Base-by-base conservation (phyloP, 169 alveolate species). In the Plasmodium cynomolgi region DNA sequence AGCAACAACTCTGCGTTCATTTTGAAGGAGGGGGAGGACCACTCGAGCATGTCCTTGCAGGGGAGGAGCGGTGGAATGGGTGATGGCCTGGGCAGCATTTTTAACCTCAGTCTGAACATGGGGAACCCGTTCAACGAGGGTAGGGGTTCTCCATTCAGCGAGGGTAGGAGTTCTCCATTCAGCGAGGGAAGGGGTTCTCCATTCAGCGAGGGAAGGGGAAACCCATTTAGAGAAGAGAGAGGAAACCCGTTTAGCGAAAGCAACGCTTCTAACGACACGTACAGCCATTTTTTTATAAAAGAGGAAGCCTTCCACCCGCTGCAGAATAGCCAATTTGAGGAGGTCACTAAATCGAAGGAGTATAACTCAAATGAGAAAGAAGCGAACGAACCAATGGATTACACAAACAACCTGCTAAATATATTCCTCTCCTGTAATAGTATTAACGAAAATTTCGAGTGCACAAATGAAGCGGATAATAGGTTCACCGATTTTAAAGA, bases 391-490 rank as follows among this genome's bases (percentile, higher is more conserved):
- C 37, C 93, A 39, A 71, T 13, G 50, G 93, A 86, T 75, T 86
- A 86, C 62, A 86, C 88, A 86, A 86, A 86, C 71, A 86, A 77
- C 44, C 50, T 86, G 68, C 68, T 86, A 33, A 86, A 86, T 86
- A 77, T 86, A 86, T 86, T 86, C 68, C 81, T 86, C 29, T 86
- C 93, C 13, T 86, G 93, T 71, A 86, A 86, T 86, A 86, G 93
- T n/a, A 86, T 86, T 50, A 86, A 86, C 68, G 93, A 86, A 77
- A 86, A 86, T 58, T 86, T 75, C 68, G 86, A 75, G 29, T 62
- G 33, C 34, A 56, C 80, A 75, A 86, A 86, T 86, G 81, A 75
- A 39, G 68, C 17, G 17, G 81, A 77, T 23, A 71, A 44, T n/a
- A 62, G 81, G 33, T 33, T 84, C 29, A 26, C 50, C 37, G 75